Percentiles rank a stretch among this genome's conserved stretches.
These are phyloP conservation scores for Imleria badia DNA, from an alignment of 768 basidiomycete species.

Conservation along the genomic window DNA sequence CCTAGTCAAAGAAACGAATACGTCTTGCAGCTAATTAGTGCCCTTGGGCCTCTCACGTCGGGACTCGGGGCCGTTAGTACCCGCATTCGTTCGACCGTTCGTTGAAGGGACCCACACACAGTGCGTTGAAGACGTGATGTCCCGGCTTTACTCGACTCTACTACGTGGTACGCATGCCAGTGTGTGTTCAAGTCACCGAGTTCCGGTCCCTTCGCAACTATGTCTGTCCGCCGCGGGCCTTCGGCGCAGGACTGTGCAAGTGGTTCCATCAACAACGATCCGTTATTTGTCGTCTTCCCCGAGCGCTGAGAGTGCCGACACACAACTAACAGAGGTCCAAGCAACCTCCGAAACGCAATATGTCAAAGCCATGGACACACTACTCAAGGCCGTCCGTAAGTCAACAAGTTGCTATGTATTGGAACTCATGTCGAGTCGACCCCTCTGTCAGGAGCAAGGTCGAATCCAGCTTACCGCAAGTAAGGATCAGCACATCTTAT, in stretches of 20 bases:
- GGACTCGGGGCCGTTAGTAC: too few relatives aligned
- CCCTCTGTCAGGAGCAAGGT: slow-evolving; percentile 40
- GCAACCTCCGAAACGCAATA: slow-evolving; percentile 54
- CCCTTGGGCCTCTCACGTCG: too few relatives aligned
- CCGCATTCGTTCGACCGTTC: too few relatives aligned
- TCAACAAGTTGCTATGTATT: slow-evolving; percentile 5
- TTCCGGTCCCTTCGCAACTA: background rate
- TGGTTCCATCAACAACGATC: background rate
- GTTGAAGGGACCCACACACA: too few relatives aligned
- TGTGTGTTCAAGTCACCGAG: background rate
- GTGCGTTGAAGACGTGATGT: too few relatives aligned
- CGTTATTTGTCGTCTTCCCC: slow-evolving; percentile 3
- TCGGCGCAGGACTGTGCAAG: background rate
- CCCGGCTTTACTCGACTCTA: slow-evolving; percentile 24
- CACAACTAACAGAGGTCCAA: slow-evolving; percentile 13
- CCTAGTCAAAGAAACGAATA: too few relatives aligned
- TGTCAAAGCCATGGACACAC: slow-evolving; percentile 54
- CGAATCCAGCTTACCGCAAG: slow-evolving; percentile 55
- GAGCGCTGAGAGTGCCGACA: background rate
- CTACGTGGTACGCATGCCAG: slow-evolving; percentile 19
- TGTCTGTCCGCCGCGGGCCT: background rate
- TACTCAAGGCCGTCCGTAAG: slow-evolving; percentile 60
- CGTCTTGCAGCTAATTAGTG: too few relatives aligned
- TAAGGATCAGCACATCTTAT: slow-evolving; percentile 25
- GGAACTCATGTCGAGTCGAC: background rate